Conservation (phyloP, 192 early-diverging fungal genomes). For the Dissophora ornata region DNA sequence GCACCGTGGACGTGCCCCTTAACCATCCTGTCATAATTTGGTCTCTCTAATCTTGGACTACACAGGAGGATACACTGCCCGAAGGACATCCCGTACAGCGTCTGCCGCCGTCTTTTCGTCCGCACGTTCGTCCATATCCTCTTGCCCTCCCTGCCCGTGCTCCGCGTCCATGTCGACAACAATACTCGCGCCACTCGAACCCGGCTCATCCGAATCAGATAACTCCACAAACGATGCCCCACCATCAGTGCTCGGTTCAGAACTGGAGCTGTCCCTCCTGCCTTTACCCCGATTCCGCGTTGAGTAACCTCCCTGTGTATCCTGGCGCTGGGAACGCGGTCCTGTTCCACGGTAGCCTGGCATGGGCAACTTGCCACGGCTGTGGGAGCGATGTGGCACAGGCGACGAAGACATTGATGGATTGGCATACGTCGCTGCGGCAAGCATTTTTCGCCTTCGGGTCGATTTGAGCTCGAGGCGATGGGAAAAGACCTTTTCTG, state of each 20-base stretch:
- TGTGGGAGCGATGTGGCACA: background rate
- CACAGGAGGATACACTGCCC: conserved; percentile 39
- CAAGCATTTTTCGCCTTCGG: conserved; percentile 22
- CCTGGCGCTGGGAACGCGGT: background rate
- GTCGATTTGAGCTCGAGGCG: conserved; percentile 51
- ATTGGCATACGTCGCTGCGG: background rate
- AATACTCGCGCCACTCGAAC: background rate
- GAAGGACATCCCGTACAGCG: conserved; percentile 33
- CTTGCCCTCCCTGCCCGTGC: background rate
- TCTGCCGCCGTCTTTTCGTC: conserved; percentile 35
- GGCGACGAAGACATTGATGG: background rate
- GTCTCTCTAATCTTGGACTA: too few relatives aligned
- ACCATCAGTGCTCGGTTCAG: conserved; percentile 15
- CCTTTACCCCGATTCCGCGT: background rate
- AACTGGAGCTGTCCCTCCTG: conserved; percentile 6
- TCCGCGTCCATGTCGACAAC: background rate
- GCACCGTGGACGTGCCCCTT: too few relatives aligned
- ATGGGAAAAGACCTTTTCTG: conserved; percentile 69
- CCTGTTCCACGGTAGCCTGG: background rate
- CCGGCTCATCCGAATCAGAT: conserved; percentile 24
- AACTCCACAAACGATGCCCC: conserved; percentile 33
- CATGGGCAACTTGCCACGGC: conserved; percentile 1
- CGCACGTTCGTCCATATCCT: background rate
- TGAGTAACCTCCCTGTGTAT: background rate
- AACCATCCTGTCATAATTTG: too few relatives aligned